phyloP scores from a whole-genome alignment of 345 rosid species.

The Anastatica hierochuntica region DNA sequence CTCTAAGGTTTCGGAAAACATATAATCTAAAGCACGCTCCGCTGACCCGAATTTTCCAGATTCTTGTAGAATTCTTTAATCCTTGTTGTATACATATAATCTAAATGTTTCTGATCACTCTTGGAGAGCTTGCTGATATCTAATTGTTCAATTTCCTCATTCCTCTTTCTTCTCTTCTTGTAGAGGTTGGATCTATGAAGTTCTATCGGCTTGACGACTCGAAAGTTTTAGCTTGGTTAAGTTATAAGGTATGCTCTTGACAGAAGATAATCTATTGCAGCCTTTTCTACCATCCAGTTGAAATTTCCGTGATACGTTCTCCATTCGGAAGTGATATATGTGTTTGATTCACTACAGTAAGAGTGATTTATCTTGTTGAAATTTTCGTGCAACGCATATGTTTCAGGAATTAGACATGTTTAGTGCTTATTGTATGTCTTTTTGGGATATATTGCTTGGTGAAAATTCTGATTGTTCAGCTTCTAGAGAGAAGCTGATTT shows the following conservation, averaged over 20 bases:
- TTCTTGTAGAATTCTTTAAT: no score
- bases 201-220: slow-evolving; percentile 78
- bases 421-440: not conserved
- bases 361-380: not conserved
- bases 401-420: not conserved
- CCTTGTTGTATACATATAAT: not conserved
- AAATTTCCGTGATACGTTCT: no score
- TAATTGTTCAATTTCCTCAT: not conserved
- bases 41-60: no score
- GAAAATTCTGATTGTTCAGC: not conserved
- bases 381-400: not conserved
- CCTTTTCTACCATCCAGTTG: not conserved
- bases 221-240: slow-evolving; percentile 74
- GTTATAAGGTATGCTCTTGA: slow-evolving; percentile 48
- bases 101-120: not conserved
- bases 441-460: not conserved
- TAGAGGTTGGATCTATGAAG: slow-evolving; percentile 68
- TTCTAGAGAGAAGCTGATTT: not conserved
- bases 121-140: slow-evolving; percentile 2
- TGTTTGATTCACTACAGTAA: no score
- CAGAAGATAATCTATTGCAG: not conserved
- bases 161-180: slow-evolving; percentile 16
- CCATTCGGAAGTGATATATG: no score
- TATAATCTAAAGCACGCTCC: no score
- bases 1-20: not conserved